Evolutionary conservation across 805 yeast genomes (phyloP).

Genomic region (Saccharomycopsis guyanensis): DNA sequence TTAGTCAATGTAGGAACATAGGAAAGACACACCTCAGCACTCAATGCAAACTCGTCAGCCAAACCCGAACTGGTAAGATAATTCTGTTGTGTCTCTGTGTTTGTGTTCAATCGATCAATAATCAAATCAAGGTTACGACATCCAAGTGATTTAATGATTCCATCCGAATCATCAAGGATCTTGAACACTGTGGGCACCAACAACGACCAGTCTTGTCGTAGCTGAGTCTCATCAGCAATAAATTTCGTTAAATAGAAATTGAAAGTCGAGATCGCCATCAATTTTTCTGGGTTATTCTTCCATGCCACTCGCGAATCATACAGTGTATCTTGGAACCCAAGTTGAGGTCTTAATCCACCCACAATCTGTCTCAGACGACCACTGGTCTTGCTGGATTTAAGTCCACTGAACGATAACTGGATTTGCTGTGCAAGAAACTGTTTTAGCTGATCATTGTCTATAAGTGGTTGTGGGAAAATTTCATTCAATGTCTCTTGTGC

Average conservation of each 20-base stretch:
- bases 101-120: background rate
- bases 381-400: background rate
- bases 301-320: conserved; percentile 3
- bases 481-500: background rate
- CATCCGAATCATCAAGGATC: conserved; percentile 11
- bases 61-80: conserved; percentile 6
- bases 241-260: background rate
- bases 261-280: conserved; percentile 1
- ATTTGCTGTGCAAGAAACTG: background rate
- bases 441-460: background rate
- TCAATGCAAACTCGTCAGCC: background rate
- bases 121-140: background rate
- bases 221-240: background rate
- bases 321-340: conserved; percentile 1
- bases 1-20: conserved; percentile 5
- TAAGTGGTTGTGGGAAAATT: background rate
- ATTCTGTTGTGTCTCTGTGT: background rate
- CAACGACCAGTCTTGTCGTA: conserved; percentile 5
- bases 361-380: background rate
- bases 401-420: conserved; percentile 1
- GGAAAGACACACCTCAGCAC: background rate
- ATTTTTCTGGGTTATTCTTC: background rate
- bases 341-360: conserved; percentile 9
- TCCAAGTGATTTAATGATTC: conserved; percentile 1
- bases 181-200: conserved; percentile 1